A percentile compares a stretch with the other conserved stretches of the same genome.
Conservation (phyloP, 2,329 filamentous ascomycete species). For the Penicillium sp. region DNA sequence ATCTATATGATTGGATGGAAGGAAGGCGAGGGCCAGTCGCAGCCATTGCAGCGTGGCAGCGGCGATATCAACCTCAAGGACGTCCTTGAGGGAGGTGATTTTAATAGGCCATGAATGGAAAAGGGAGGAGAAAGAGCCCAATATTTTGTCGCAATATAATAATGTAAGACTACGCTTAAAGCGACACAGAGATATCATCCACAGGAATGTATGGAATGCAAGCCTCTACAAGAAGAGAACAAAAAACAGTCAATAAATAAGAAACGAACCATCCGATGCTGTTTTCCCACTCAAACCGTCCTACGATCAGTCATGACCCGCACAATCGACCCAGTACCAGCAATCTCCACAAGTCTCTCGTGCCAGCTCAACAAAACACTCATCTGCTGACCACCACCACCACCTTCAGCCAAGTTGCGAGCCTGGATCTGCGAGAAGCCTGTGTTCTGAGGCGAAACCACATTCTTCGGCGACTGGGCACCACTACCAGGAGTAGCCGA, state of each 20-base stretch:
- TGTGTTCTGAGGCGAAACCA: conserved; percentile 70
- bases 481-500: conserved; percentile 37
- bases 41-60: conserved; percentile 79
- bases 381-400: conserved; percentile 83
- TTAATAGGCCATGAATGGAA: conserved; percentile 25
- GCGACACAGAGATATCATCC: conserved; percentile 13
- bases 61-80: conserved; percentile 88
- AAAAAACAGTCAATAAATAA: conserved; percentile 9
- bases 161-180: conserved; percentile 26
- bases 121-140: conserved; percentile 7
- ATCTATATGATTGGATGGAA: conserved; percentile 99
- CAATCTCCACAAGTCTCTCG: conserved; percentile 94
- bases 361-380: conserved; percentile 98
- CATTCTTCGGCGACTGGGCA: conserved; percentile 50
- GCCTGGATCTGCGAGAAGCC: conserved; percentile 79
- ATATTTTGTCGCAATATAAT: conserved; percentile 25
- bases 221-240: conserved; percentile 21
- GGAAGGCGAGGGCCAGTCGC: conserved; percentile 71
- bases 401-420: conserved; percentile 59
- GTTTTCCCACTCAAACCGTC: conserved; percentile 60
- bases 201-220: conserved; percentile 20
- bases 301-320: conserved; percentile 95
- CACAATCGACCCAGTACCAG: conserved; percentile 86
- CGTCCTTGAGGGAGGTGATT: conserved; percentile 56
- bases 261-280: conserved; percentile 8